These are phyloP conservation scores for Xanthoceras sorbifolium DNA, from an alignment of 345 rosid species.

Conservation along the genomic window DNA sequence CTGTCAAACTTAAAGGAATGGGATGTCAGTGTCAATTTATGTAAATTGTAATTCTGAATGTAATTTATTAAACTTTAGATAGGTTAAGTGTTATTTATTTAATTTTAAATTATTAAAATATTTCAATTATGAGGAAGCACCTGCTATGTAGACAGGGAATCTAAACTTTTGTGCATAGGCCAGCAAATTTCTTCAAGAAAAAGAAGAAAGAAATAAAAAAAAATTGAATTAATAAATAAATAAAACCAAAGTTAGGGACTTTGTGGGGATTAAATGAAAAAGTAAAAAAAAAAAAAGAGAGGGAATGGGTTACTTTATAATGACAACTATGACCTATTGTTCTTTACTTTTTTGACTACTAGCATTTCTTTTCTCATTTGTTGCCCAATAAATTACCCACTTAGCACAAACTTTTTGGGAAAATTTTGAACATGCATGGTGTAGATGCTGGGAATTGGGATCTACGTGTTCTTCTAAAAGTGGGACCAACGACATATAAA, in stretches of 20 bases:
- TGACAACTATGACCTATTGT: slow-evolving; percentile 19
- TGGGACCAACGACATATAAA: too few relatives aligned
- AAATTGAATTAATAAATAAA: neutral
- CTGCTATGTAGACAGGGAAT: neutral
- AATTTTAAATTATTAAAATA: slow-evolving; percentile 1
- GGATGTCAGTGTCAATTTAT: too few relatives aligned
- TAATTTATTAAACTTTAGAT: too few relatives aligned
- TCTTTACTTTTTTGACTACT: slow-evolving; percentile 34
- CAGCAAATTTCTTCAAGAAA: slow-evolving; percentile 1
- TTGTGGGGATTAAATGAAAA: slow-evolving; percentile 9
- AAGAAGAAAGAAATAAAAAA: neutral
- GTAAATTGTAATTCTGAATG: too few relatives aligned
- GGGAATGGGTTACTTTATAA: slow-evolving; percentile 15
- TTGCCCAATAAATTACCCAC: neutral
- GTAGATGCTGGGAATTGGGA: too few relatives aligned
- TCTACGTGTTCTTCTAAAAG: too few relatives aligned
- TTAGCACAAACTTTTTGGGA: neutral
- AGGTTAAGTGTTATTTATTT: too few relatives aligned
- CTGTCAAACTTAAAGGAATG: too few relatives aligned
- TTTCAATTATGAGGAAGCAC: neutral
- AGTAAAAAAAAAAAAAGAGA: neutral
- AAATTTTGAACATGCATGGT: too few relatives aligned
- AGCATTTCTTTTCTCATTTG: slow-evolving; percentile 13
- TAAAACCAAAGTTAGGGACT: neutral
- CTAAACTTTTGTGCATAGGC: neutral